These are phyloP conservation scores for Didymella glomerata DNA, from an alignment of 2,329 filamentous ascomycete species.

Conservation along the genomic window DNA sequence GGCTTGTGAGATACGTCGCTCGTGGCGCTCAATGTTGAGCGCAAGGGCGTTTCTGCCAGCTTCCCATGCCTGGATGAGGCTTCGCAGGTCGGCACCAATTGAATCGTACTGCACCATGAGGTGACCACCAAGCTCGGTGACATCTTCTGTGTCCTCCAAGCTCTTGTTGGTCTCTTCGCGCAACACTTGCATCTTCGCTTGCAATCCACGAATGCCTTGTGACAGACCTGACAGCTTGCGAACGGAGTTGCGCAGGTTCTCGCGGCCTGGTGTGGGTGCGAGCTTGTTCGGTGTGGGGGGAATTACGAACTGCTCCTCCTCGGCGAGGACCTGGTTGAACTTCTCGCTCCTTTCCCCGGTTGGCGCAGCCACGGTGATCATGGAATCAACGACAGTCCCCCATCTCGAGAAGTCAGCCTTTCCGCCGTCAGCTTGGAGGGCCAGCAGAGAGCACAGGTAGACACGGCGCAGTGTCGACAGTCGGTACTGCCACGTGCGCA, in stretches of 20 bases:
- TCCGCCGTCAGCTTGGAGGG: conserved; percentile 82
- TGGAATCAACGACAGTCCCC: conserved; percentile 78
- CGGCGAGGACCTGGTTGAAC: conserved; percentile 73
- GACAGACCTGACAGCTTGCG: conserved; percentile 88
- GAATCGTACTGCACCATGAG: conserved; percentile 93
- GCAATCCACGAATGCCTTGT: conserved; percentile 86
- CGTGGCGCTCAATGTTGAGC: conserved; percentile 81
- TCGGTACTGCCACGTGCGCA: conserved; percentile 71
- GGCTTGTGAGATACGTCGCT: conserved; percentile 65
- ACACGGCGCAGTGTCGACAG: conserved; percentile 84
- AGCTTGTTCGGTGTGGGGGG: conserved; percentile 64
- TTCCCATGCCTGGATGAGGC: conserved; percentile 60
- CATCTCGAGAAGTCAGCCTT: conserved; percentile 79
- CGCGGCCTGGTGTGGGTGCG: conserved; percentile 74
- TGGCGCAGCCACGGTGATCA: conserved; percentile 69
- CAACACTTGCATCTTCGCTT: conserved; percentile 92
- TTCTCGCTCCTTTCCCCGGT: conserved; percentile 70
- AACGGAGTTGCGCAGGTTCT: conserved; percentile 85
- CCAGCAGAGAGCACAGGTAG: conserved; percentile 86
- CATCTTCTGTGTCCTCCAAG: conserved; percentile 74
- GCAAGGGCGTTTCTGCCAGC: conserved; percentile 81
- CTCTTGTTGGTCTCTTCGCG: conserved; percentile 86
- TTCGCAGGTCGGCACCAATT: conserved; percentile 84
- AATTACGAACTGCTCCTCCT: conserved; percentile 72
- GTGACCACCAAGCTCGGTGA: conserved; percentile 76